phyloP scores from a whole-genome alignment of 139 green algal species.

The Micractinium conductrix region DNA sequence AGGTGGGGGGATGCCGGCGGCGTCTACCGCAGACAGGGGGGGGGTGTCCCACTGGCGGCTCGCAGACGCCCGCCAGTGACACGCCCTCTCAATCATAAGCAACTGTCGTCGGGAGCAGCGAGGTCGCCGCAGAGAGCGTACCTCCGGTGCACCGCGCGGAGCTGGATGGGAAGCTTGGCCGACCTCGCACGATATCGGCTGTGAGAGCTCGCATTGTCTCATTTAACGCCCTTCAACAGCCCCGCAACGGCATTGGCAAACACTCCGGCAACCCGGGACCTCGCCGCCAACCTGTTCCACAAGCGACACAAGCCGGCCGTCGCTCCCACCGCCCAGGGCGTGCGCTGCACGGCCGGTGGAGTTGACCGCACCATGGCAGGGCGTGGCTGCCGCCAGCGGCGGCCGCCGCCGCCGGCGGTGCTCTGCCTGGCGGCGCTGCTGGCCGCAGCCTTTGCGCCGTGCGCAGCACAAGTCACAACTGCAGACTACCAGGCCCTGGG shows the following conservation, averaged over 20 bases:
- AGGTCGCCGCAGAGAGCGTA: too few relatives aligned
- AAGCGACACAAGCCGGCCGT: not conserved
- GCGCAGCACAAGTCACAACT: not conserved
- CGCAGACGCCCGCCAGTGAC: too few relatives aligned
- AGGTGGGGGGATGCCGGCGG: too few relatives aligned
- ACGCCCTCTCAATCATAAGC: too few relatives aligned
- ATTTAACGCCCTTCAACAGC: not conserved
- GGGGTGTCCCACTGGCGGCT: too few relatives aligned
- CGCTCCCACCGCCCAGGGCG: not conserved
- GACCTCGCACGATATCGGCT: not conserved
- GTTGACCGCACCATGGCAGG: not conserved
- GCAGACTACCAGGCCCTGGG: not conserved
- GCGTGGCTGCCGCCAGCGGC: not conserved
- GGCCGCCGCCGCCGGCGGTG: not conserved
- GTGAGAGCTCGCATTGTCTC: not conserved
- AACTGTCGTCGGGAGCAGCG: too few relatives aligned
- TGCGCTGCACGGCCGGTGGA: not conserved
- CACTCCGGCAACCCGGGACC: not conserved
- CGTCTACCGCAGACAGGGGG: too few relatives aligned
- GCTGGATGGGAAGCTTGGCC: too few relatives aligned
- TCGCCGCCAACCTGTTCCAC: not conserved
- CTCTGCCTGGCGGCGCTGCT: conserved; percentile 7
- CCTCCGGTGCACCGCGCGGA: too few relatives aligned
- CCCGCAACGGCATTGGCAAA: not conserved
- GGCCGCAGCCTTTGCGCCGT: not conserved